Conservation (phyloP, 129 eudicot species). For the Flaveria ramosissima region DNA sequence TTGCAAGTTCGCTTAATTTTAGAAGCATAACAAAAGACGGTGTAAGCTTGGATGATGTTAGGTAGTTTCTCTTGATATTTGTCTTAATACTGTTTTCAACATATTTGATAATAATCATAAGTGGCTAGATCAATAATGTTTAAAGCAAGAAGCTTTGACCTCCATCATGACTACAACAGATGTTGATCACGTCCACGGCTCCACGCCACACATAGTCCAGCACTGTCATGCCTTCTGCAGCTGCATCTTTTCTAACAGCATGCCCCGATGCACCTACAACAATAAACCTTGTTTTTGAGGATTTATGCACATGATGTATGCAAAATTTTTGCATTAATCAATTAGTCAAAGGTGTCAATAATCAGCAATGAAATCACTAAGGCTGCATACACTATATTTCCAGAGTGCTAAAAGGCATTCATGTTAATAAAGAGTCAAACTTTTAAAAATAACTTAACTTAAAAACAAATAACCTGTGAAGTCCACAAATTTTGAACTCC, state of each 20-base stretch:
- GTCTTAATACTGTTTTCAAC: slow-evolving; percentile 11
- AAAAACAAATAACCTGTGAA: slow-evolving; percentile 55
- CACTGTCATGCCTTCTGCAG: slow-evolving; percentile 94
- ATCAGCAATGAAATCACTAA: slow-evolving; percentile 72
- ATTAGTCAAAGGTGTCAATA: slow-evolving; percentile 23
- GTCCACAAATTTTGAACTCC: slow-evolving; percentile 94
- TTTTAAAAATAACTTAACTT: not conserved
- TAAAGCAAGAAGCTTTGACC: slow-evolving; percentile 48
- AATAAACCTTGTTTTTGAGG: slow-evolving; percentile 9
- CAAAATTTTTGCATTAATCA: not conserved
- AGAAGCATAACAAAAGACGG: slow-evolving; percentile 23
- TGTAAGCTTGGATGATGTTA: not conserved
- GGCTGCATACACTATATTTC: slow-evolving; percentile 79
- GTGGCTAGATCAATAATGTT: slow-evolving; percentile 5
- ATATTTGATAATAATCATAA: not conserved
- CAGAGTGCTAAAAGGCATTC: slow-evolving; percentile 64
- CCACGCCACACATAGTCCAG: slow-evolving; percentile 75
- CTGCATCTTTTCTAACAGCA: slow-evolving; percentile 98
- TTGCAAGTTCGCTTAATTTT: slow-evolving; percentile 43
- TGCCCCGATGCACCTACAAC: slow-evolving; percentile 75
- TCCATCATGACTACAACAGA: slow-evolving; percentile 73
- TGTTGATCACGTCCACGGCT: slow-evolving; percentile 58
- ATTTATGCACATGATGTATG: not conserved
- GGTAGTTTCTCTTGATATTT: not conserved
- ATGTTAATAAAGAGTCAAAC: slow-evolving; percentile 16